Percentiles rank a stretch among this genome's conserved stretches.
These are phyloP conservation scores for Leucocoprinus birnbaumii DNA, from an alignment of 768 basidiomycete species.

Conservation along the genomic window DNA sequence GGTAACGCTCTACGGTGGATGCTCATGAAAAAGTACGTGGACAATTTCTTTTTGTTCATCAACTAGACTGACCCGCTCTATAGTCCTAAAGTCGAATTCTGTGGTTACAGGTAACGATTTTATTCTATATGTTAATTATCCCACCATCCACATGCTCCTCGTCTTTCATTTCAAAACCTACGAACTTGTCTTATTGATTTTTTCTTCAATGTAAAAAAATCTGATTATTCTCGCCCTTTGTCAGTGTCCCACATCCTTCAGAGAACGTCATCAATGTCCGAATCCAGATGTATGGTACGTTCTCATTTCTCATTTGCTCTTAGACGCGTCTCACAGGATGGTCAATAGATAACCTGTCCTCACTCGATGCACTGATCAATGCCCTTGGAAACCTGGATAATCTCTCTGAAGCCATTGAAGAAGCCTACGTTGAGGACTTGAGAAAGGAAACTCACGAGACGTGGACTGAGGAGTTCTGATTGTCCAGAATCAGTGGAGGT, in stretches of 20 bases:
- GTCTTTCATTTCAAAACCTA: constrained; percentile 5
- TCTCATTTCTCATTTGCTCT: not conserved
- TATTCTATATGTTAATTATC: constrained; percentile 1
- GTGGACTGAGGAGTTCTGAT: constrained; percentile 56
- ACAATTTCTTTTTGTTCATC: not conserved
- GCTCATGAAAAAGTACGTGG: constrained; percentile 96
- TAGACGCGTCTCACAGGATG: not conserved
- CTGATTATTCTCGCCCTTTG: constrained; percentile 3
- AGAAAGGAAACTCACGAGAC: constrained; percentile 50
- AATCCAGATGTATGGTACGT: constrained; percentile 99
- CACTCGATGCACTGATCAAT: constrained; percentile 72
- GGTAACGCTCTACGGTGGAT: constrained; percentile 97
- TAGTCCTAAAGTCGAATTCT: constrained; percentile 96
- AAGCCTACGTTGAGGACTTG: constrained; percentile 62
- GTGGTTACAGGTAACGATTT: constrained; percentile 81
- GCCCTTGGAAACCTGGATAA: constrained; percentile 79
- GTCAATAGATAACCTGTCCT: constrained; percentile 76
- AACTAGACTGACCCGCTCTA: too few relatives aligned
- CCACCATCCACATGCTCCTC: not conserved
- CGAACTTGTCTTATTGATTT: not conserved
- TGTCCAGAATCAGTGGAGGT: not conserved
- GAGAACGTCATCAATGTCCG: constrained; percentile 95
- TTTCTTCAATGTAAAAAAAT: not conserved
- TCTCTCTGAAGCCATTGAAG: constrained; percentile 69
- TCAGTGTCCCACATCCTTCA: constrained; percentile 90